phyloP scores from a whole-genome alignment of 208 protist genomes.

The Leishmania tarentolae region DNA sequence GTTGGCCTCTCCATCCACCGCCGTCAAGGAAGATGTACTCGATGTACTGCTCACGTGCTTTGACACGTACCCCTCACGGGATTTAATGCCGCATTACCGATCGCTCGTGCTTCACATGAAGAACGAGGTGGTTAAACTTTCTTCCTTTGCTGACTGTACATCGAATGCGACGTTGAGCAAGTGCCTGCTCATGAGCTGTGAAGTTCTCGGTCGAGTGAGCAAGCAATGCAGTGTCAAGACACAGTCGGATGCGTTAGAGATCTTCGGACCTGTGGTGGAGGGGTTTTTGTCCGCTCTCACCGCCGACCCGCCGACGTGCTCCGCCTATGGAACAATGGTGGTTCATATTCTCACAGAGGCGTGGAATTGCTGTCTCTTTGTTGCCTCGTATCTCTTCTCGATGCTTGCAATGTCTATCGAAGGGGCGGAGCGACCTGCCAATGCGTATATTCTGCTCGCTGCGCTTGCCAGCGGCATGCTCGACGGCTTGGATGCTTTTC shows the following conservation, averaged over 20 bases:
- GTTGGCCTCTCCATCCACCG: constrained; percentile 62
- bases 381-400: constrained; percentile 41
- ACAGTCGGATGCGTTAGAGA: constrained; percentile 24
- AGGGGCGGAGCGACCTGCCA: constrained; percentile 19
- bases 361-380: constrained; percentile 30
- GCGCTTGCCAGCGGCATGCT: constrained; percentile 38
- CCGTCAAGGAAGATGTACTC: constrained; percentile 67
- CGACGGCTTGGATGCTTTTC: constrained; percentile 30
- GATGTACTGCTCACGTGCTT: constrained; percentile 41
- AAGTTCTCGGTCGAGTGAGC: constrained; percentile 35
- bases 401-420: constrained; percentile 37
- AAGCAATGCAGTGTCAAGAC: constrained; percentile 16
- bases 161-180: constrained; percentile 30
- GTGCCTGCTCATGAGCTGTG: constrained; percentile 42
- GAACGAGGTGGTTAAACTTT: constrained; percentile 67
- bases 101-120: constrained; percentile 44
- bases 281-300: constrained; percentile 29
- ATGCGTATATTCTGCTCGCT: constrained; percentile 36
- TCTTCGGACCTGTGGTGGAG: constrained; percentile 42
- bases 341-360: constrained; percentile 55
- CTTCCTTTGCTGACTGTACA: constrained; percentile 37
- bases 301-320: constrained; percentile 27
- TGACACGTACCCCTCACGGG: constrained; percentile 15
- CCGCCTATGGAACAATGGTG: constrained; percentile 76
- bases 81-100: constrained; percentile 28